phyloP scores from a whole-genome alignment of 2,329 filamentous ascomycete species.

The Pestalotiopsis sp. region DNA sequence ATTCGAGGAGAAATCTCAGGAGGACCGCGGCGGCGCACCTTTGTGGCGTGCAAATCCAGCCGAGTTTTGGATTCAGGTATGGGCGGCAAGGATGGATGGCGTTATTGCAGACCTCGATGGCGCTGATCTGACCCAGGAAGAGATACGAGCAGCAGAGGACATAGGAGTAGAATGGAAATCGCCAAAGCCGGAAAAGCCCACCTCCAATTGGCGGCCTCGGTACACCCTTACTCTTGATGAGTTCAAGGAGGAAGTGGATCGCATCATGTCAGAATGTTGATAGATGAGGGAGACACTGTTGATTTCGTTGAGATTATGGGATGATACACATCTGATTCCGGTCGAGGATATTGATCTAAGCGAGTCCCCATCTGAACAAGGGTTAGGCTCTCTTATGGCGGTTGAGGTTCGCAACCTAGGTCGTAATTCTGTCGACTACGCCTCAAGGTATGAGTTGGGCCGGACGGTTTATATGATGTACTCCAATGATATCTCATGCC shows the following conservation, averaged over 20 bases:
- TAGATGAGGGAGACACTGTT: neutral
- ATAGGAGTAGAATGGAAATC: neutral
- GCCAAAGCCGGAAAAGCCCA: neutral
- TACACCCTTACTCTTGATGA: neutral
- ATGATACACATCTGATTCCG: neutral
- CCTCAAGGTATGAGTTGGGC: no score
- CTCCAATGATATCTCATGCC: no score
- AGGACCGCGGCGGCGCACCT: neutral
- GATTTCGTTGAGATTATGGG: neutral
- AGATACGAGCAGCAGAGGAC: neutral
- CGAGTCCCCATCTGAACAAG: no score
- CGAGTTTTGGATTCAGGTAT: neutral
- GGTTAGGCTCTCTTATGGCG: no score
- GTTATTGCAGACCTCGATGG: neutral
- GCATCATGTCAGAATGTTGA: neutral
- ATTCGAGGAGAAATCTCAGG: neutral
- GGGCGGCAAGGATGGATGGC: neutral
- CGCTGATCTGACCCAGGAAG: neutral
- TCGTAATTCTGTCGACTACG: no score
- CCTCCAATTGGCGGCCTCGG: neutral
- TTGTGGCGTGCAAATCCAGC: neutral
- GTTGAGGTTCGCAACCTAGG: no score
- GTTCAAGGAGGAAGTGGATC: neutral
- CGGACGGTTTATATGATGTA: no score
- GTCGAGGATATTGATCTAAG: no score